Evolutionary conservation across 192 early-diverging fungal genomes (phyloP).

Genomic region (Coemansia sp.): DNA sequence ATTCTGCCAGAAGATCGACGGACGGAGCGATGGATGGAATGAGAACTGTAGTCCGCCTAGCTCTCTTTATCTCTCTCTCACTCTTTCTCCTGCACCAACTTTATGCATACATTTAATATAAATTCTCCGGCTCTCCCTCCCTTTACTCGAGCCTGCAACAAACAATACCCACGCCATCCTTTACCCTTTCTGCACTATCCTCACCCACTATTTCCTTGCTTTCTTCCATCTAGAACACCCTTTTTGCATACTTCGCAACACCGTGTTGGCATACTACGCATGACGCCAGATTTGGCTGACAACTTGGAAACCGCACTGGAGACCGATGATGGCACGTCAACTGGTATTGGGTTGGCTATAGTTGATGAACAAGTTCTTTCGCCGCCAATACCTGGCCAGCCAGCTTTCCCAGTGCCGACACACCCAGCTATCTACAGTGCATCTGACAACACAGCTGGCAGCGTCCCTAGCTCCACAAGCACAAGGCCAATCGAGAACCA

Average conservation of each 20-base stretch:
- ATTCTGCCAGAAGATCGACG: not conserved
- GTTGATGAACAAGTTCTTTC: too few species aligned
- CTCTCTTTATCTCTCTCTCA: not conserved
- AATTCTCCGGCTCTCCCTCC: not conserved
- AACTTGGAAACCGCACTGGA: not conserved
- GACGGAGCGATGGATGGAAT: not conserved
- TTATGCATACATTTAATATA: not conserved
- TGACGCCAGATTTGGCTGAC: not conserved
- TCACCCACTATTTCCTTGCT: not conserved
- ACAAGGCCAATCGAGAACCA: slow-evolving; percentile 14
- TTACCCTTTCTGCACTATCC: not conserved
- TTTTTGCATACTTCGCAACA: not conserved
- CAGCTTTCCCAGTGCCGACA: not conserved
- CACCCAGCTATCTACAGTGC: slow-evolving; percentile 18
- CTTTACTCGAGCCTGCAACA: not conserved
- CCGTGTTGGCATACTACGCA: not conserved
- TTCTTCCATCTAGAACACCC: not conserved
- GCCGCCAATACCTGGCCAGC: not conserved
- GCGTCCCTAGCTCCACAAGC: slow-evolving; percentile 27
- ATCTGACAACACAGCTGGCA: slow-evolving; percentile 1
- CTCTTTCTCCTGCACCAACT: not conserved
- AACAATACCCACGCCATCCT: not conserved
- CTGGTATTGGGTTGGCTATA: not conserved
- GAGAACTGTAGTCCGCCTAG: not conserved
- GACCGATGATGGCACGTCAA: not conserved